These are phyloP conservation scores for Spergularia azorica DNA, from an alignment of 179 eudicot genomes.

Conservation along the genomic window DNA sequence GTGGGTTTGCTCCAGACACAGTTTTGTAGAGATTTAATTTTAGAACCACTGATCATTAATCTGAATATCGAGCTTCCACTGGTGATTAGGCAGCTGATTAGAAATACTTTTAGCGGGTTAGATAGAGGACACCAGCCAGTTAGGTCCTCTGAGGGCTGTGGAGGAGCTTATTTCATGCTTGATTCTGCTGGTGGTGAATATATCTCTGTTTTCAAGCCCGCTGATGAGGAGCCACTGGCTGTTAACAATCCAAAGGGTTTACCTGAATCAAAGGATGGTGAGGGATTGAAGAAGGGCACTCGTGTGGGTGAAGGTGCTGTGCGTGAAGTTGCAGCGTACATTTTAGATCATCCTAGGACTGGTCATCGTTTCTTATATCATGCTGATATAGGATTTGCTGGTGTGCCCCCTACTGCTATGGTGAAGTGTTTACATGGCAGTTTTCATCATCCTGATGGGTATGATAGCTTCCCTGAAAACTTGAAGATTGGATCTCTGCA, in stretches of 20 bases:
- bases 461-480: too few relatives aligned
- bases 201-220: constrained; percentile 57
- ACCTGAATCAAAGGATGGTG: constrained; percentile 51
- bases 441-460: constrained; percentile 72
- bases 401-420: constrained; percentile 79
- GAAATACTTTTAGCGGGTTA: constrained; percentile 46
- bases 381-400: constrained; percentile 66
- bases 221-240: constrained; percentile 70
- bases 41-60: constrained; percentile 50
- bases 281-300: constrained; percentile 67
- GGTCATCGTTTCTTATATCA: constrained; percentile 45
- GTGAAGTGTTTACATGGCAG: constrained; percentile 57
- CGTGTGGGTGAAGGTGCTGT: constrained; percentile 64
- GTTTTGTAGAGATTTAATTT: constrained; percentile 36
- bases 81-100: constrained; percentile 41
- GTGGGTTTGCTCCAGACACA: constrained; percentile 32
- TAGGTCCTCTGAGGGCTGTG: constrained; percentile 63
- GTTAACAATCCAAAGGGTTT: constrained; percentile 59
- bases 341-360: constrained; percentile 69
- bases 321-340: constrained; percentile 67
- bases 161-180: constrained; percentile 64
- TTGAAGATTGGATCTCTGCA: constrained; percentile 81
- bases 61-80: constrained; percentile 43
- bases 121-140: constrained; percentile 44
- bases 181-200: constrained; percentile 45